Conservation (phyloP, 2,329 filamentous ascomycete genomes). For the Talaromyces pinophilus region DNA sequence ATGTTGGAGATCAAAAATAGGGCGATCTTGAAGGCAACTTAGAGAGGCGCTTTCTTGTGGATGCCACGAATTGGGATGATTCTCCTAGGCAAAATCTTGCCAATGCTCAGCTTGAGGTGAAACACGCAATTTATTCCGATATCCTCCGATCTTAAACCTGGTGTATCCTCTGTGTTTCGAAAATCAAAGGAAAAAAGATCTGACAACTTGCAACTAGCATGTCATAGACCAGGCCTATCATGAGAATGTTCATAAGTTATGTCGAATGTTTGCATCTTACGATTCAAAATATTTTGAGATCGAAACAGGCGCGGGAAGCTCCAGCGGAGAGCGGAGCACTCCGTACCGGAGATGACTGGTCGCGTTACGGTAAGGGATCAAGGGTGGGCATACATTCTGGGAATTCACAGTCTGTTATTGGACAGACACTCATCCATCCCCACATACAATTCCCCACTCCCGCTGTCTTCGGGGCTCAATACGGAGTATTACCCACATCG, state of each 20-base stretch:
- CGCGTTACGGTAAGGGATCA: slow-evolving; percentile 8
- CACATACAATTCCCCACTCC: not conserved
- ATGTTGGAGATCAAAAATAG: not conserved
- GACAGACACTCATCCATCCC: not conserved
- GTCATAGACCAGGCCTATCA: not conserved
- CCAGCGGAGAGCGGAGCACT: slow-evolving; percentile 16
- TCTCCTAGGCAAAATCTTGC: not conserved
- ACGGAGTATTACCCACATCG: not conserved
- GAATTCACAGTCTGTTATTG: not conserved
- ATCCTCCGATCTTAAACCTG: not conserved
- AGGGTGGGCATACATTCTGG: slow-evolving; percentile 5
- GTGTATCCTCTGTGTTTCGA: not conserved
- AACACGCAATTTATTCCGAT: not conserved
- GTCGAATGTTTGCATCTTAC: not conserved
- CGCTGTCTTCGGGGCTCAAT: not conserved
- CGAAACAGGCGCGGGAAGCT: slow-evolving; percentile 10
- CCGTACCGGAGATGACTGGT: slow-evolving; percentile 9
- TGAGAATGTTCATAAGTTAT: not conserved
- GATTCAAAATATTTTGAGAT: not conserved
- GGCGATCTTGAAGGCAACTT: not conserved
- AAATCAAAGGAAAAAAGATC: not conserved
- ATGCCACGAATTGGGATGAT: not conserved
- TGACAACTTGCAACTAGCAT: not conserved
- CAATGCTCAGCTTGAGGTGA: not conserved
- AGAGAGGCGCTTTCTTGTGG: not conserved